Evolutionary conservation across 176 grass and related monocot genomes (phyloP).

Genomic region (Zoysia pacifica): DNA sequence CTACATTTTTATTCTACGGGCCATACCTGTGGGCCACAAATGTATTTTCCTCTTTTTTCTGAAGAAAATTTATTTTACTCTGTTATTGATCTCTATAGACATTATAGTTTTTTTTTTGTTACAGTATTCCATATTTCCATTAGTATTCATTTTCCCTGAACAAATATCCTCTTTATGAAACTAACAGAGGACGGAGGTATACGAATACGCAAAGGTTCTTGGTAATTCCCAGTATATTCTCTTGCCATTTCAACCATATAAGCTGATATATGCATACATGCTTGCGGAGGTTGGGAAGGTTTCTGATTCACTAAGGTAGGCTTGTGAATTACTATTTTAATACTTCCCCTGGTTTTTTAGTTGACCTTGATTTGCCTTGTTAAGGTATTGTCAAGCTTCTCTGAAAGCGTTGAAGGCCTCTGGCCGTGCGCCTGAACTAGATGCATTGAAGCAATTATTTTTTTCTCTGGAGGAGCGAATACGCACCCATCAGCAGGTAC

Average conservation of each 20-base stretch:
- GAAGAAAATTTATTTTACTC: slow-evolving; percentile 1
- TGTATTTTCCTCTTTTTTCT: slow-evolving; percentile 13
- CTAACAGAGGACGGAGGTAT: slow-evolving; percentile 85
- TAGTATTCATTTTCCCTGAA: slow-evolving; percentile 16
- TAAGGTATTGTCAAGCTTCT: slow-evolving; percentile 95
- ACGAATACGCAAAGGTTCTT: slow-evolving; percentile 86
- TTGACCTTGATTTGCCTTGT: slow-evolving; percentile 31
- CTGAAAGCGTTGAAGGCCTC: slow-evolving; percentile 75
- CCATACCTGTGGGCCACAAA: background rate
- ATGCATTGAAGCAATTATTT: slow-evolving; percentile 80
- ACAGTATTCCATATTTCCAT: background rate
- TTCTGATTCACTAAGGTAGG: slow-evolving; percentile 83
- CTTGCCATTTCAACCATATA: slow-evolving; percentile 87
- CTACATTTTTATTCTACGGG: background rate
- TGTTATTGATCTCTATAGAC: slow-evolving; percentile 6
- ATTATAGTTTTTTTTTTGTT: background rate
- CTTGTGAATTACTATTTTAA: slow-evolving; percentile 19
- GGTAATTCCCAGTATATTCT: slow-evolving; percentile 94
- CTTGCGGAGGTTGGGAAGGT: slow-evolving; percentile 91
- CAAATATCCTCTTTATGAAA: slow-evolving; percentile 14
- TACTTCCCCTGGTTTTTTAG: slow-evolving; percentile 12
- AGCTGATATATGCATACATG: slow-evolving; percentile 96
- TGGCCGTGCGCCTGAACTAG: slow-evolving; percentile 74
- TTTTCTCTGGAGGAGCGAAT: slow-evolving; percentile 81
- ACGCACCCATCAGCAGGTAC: slow-evolving; percentile 90